Percentiles rank a stretch among this genome's conserved stretches.
Conservation (phyloP, 345 rosid species). For the Laguncularia racemosa region DNA sequence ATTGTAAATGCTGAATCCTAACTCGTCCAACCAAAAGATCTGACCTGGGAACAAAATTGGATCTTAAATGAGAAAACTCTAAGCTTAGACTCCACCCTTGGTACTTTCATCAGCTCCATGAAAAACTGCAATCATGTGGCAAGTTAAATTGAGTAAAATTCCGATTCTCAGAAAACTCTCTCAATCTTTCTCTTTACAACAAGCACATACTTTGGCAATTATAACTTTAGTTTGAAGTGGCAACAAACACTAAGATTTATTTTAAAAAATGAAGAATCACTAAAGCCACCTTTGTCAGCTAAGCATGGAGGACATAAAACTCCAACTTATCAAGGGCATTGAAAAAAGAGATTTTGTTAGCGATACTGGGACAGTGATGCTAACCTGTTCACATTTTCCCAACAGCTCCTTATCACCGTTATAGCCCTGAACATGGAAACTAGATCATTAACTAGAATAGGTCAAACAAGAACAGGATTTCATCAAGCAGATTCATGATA, state of each 20-base stretch:
- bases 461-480: too few relatives aligned
- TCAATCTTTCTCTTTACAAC: neutral
- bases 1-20: constrained; percentile 14
- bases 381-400: constrained; percentile 82
- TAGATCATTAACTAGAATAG: neutral
- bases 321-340: neutral
- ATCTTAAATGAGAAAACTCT: constrained; percentile 74
- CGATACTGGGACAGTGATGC: constrained; percentile 5
- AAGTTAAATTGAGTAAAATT: too few relatives aligned
- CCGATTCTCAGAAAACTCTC: too few relatives aligned
- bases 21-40: constrained; percentile 11
- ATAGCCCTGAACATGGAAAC: constrained; percentile 34
- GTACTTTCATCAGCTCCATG: constrained; percentile 75
- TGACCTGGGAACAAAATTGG: constrained; percentile 52
- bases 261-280: too few relatives aligned
- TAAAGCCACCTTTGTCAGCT: neutral
- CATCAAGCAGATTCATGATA: neutral
- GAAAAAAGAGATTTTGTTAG: neutral
- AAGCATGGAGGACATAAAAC: constrained; percentile 2
- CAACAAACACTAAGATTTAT: neutral
- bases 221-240: neutral
- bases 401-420: constrained; percentile 53
- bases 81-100: constrained; percentile 73
- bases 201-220: neutral
- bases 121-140: constrained; percentile 49